phyloP scores from a whole-genome alignment of 2,329 filamentous ascomycete genomes.

The Alternaria conjuncta region DNA sequence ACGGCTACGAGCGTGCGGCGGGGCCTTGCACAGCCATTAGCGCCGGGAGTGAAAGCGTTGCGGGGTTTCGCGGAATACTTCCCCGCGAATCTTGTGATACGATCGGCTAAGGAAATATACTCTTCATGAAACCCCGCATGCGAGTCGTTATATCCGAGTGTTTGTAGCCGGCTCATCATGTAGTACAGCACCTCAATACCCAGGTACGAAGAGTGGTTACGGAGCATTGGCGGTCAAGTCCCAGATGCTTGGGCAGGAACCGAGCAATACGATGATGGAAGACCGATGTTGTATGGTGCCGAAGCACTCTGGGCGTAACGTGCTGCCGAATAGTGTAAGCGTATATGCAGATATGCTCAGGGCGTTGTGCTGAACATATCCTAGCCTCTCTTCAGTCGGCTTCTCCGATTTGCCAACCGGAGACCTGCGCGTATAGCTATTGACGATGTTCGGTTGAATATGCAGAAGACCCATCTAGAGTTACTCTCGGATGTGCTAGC shows the following conservation, averaged over 20 bases:
- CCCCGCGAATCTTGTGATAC: constrained; percentile 19
- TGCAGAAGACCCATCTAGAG: constrained; percentile 50
- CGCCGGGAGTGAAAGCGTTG: constrained; percentile 20
- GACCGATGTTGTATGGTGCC: constrained; percentile 36
- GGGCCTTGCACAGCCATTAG: constrained; percentile 18
- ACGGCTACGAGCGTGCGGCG: background rate
- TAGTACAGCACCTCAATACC: background rate
- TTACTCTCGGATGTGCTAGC: constrained; percentile 55
- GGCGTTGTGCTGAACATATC: constrained; percentile 12
- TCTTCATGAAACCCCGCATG: constrained; percentile 15
- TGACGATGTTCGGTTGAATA: constrained; percentile 47
- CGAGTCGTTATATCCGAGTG: constrained; percentile 19
- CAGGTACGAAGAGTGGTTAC: background rate
- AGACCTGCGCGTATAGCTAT: constrained; percentile 47
- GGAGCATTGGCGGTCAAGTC: background rate
- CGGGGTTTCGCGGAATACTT: constrained; percentile 25
- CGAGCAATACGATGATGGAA: constrained; percentile 25
- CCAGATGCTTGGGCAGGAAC: background rate
- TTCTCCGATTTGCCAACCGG: constrained; percentile 50
- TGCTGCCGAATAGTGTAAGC: constrained; percentile 43
- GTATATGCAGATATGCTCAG: no score
- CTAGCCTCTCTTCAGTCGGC: constrained; percentile 49
- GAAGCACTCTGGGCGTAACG: constrained; percentile 32
- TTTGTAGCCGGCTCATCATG: background rate
- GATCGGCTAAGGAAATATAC: background rate